These are phyloP conservation scores for Tuctoria greenei DNA, from an alignment of 176 grass and related monocot species.

Conservation along the genomic window DNA sequence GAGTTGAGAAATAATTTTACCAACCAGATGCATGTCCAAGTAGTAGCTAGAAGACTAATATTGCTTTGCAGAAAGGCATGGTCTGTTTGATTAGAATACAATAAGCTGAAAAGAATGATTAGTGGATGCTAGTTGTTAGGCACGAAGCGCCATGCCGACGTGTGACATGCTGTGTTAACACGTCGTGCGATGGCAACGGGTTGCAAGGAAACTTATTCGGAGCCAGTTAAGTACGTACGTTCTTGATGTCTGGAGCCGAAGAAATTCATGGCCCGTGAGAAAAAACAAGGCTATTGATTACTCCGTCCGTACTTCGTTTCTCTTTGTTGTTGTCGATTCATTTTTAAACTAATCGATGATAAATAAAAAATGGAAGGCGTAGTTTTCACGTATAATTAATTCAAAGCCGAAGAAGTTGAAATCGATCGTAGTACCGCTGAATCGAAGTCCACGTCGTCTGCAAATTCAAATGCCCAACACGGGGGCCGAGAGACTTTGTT, in stretches of 20 bases:
- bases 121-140: constrained; percentile 17
- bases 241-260: not conserved
- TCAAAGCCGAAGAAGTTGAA: too few relatives aligned
- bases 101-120: not conserved
- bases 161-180: not conserved
- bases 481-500: too few relatives aligned
- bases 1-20: constrained; percentile 1
- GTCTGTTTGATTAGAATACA: constrained; percentile 9
- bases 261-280: too few relatives aligned
- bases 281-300: too few relatives aligned
- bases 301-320: too few relatives aligned
- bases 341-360: too few relatives aligned
- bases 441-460: too few relatives aligned
- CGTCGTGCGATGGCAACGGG: not conserved
- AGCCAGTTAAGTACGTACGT: too few relatives aligned
- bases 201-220: not conserved
- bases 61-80: not conserved
- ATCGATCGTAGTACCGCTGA: too few relatives aligned
- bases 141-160: constrained; percentile 18
- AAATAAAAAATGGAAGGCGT: too few relatives aligned
- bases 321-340: too few relatives aligned
- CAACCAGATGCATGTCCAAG: not conserved
- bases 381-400: too few relatives aligned
- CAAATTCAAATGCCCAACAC: not conserved
- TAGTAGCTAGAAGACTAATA: not conserved